Conservation (phyloP, 1,284 basidiomycete species). For the Rhodotorula mucilaginosa region DNA sequence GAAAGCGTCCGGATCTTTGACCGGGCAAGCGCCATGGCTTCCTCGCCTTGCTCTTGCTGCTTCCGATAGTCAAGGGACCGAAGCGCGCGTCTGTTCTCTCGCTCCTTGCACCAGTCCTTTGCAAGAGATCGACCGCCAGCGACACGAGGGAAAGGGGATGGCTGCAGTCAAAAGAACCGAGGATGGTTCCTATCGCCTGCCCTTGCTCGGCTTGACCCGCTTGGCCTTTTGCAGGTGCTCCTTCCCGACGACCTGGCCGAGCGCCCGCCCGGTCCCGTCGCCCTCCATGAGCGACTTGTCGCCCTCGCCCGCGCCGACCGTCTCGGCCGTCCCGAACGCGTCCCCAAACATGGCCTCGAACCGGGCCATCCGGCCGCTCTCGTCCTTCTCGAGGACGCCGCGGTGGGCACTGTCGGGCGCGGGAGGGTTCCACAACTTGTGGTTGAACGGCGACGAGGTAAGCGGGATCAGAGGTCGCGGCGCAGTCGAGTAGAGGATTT, state of each 20-base stretch:
- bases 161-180: no score
- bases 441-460: conserved; percentile 35
- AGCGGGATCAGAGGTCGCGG: conserved; percentile 37
- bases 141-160: no score
- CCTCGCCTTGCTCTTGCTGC: no score
- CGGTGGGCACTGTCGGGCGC: conserved; percentile 19
- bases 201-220: conserved; percentile 2
- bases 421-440: conserved; percentile 41
- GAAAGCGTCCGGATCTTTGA: no score
- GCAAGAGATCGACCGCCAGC: no score
- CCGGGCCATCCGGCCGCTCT: conserved; percentile 28
- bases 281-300: conserved; percentile 3
- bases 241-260: conserved; percentile 5
- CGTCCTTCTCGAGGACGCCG: conserved; percentile 36
- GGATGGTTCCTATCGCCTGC: not conserved
- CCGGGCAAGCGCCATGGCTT: no score
- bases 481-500: conserved; percentile 31
- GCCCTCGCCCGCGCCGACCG: not conserved
- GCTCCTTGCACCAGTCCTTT: no score
- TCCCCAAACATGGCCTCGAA: conserved; percentile 28
- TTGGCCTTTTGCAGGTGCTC: conserved; percentile 5
- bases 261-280: conserved; percentile 3
- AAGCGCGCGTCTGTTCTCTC: no score
- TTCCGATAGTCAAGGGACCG: no score
- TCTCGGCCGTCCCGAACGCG: not conserved